Evolutionary conservation across 768 basidiomycete species (phyloP), one percentile per base, ranked within the genome.

Genomic region (Termitomyces sp.): DNA sequence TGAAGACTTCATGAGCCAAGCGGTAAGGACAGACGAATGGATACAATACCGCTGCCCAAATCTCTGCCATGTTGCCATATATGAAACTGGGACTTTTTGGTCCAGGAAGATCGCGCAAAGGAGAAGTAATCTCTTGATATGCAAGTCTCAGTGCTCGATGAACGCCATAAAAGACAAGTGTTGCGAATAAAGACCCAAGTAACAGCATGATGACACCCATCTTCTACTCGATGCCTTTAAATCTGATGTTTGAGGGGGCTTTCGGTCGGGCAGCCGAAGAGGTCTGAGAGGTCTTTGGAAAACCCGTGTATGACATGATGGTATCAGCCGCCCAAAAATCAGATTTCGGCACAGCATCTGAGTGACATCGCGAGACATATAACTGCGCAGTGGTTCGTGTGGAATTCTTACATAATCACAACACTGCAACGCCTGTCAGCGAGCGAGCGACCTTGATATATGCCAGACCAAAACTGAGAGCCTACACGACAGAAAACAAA

Each of bases 81-180:
- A 87, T 52, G 52, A 70, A 70, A 62, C 75, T 80, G 4, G 70
- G 52, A 56, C 66, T 77, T 24, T 74, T 72, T 2, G 85, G 85
- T 2, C 84, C 84, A 3, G 78, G 84, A 36, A 87, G 73, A 41
- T 72, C 61, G 12, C 74, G 73, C n/a, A 85, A 61, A 4, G 81
- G 75, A 1, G 81, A 81, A 13, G 65, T 70, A 55, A 70, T 69
- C 51, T 72, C 66, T 9, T 46, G 49, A 50, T 75, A 75, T 42
- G 76, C 57, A 10, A 75, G 26, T 48, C 70, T 75, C 64, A 70
- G 73, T 1, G 70, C 39, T 13, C 66, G 67, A 63, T 72, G 77
- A 0, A 62, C 56, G 1, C 67, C 68, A 63, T 73, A 77, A 1
- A 57, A 61, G 2, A 63, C 48, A 15, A 70, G 57, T 1, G 63